Base-by-base conservation (phyloP, 176 grass and related monocot species). In the Zea luxurians region DNA sequence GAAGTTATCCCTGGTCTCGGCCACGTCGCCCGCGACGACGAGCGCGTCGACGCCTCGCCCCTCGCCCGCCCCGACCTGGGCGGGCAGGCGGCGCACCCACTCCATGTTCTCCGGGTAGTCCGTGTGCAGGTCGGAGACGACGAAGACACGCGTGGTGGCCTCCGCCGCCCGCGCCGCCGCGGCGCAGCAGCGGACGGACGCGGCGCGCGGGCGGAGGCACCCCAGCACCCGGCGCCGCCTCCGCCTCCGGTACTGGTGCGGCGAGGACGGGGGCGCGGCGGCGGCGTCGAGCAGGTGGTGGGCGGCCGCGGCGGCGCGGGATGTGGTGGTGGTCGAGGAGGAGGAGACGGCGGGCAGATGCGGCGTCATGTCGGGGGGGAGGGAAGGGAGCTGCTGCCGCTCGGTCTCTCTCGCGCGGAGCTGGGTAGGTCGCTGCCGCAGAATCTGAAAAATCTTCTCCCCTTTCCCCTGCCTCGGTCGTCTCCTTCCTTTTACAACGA, bases 61-160 rank as follows among this genome's bases (percentile, higher is more conserved):
- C 43, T 1, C 1, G 15, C 21, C 69, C n/a, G 60, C 53, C 0
- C 73, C 73, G 45, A 44, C 77, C 77, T 71, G 78, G 18, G 69
- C 78, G 21, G 89, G 85, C 37, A 98, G 75, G 43, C 81, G 61
- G 73, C 70, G 86, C 68, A 98, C 95, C 95, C 95, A 98, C n/a
- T 89, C 89, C 95, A 98, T 98, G 83, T 98, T 98, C 78, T 94
- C 95, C 55, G 37, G 40, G 77, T 92, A 94, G 83, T 98, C 95
- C 17, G 89, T 98, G 77, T 98, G 91, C 73, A 98, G 78, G 80
- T 94, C 95, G 17, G 95, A 98, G 2, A 98, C 89, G 21, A 94
- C 95, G 78, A 94, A 94, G 36, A 98, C 87, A 72, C 91, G 89
- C 52, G 77, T 74, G 38, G 54, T 77, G 12, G 60, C 80, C 80